Evolutionary conservation across 768 basidiomycete genomes (phyloP), one percentile per base, ranked within the genome.

Genomic region (Lactarius akahatsu): DNA sequence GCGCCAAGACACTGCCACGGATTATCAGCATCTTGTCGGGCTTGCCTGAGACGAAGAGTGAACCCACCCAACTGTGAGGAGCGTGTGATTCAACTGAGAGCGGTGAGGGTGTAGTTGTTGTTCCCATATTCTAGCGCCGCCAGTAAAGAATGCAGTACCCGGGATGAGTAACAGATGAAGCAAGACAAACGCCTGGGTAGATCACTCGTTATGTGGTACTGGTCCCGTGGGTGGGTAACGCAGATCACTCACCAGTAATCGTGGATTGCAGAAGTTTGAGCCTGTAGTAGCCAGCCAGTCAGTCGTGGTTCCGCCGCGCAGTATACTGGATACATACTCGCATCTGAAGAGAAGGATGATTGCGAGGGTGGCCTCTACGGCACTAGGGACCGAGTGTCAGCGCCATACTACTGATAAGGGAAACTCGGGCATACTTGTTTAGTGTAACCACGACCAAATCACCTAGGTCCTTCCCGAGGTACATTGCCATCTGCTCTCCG

Each of bases 121-220:
- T 58, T 88, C 82, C 72, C 83, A 77, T 32, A 90, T 78, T 23
- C 82, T 80, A n/a, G 84, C 85, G 56, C 90, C 90, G 28, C 89
- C 90, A 2, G 83, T 82, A 23, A 91, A 78, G 73, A 91, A 91
- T 0, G 89, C 80, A 4, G 82, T 79, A 2, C 90, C 90, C 0
- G 90, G 89, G 54, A 91, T 79, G 18, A 92, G 81, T 1, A 92
- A 80, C 1, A 91, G 79, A 73, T 90, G 90, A 11, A 92, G 79
- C 23, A 92, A 76, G 7, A 90, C 81, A n/a, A 8, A 92, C 90
- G 20, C 90, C 87, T 86, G 64, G 7, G 34, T 47, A 40, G 32
- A 36, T 4, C 10, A 2, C n/a, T 36, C 15, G 41, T 43, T 43
- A 36, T 30, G 36, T 15, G 52, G 18, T 18, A 20, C 61, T 13